Conservation (phyloP, 2,329 filamentous ascomycete species). For the Fusarium camptoceras region DNA sequence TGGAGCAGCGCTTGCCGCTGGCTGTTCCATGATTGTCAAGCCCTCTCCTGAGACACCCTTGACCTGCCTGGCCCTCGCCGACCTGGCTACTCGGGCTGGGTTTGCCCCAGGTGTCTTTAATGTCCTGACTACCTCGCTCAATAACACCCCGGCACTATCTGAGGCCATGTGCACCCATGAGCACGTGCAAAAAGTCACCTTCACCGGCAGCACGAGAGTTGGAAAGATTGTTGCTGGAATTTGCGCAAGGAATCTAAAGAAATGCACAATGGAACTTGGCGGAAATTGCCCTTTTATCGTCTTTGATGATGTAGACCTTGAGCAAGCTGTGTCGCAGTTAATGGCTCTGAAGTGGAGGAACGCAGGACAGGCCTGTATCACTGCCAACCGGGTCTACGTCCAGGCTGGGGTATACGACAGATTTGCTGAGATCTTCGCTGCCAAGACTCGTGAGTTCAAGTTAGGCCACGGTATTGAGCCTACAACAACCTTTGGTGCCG, state of each 20-base stretch:
- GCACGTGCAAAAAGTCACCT: slow-evolving; percentile 73
- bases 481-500: slow-evolving; percentile 6
- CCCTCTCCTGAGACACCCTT: slow-evolving; percentile 80
- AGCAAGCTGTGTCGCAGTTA: neutral
- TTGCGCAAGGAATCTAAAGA: slow-evolving; percentile 73
- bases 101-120: slow-evolving; percentile 79
- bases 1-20: slow-evolving; percentile 73
- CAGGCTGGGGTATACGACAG: slow-evolving; percentile 69
- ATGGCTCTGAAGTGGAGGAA: slow-evolving; percentile 69
- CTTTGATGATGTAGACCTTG: slow-evolving; percentile 71
- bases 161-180: slow-evolving; percentile 61
- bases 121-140: slow-evolving; percentile 58
- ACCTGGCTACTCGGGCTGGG: slow-evolving; percentile 76
- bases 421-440: slow-evolving; percentile 10
- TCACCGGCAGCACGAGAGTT: slow-evolving; percentile 79
- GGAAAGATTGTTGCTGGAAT: slow-evolving; percentile 72
- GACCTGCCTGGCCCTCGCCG: slow-evolving; percentile 75
- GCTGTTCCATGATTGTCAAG: slow-evolving; percentile 81
- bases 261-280: slow-evolving; percentile 75
- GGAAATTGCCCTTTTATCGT: slow-evolving; percentile 77
- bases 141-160: slow-evolving; percentile 57
- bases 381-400: slow-evolving; percentile 68
- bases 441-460: neutral
- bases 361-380: slow-evolving; percentile 77
- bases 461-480: slow-evolving; percentile 16